Evolutionary conservation across 345 rosid species (phyloP), one percentile per base, ranked within the genome.

Genomic region (Populus deltoides): DNA sequence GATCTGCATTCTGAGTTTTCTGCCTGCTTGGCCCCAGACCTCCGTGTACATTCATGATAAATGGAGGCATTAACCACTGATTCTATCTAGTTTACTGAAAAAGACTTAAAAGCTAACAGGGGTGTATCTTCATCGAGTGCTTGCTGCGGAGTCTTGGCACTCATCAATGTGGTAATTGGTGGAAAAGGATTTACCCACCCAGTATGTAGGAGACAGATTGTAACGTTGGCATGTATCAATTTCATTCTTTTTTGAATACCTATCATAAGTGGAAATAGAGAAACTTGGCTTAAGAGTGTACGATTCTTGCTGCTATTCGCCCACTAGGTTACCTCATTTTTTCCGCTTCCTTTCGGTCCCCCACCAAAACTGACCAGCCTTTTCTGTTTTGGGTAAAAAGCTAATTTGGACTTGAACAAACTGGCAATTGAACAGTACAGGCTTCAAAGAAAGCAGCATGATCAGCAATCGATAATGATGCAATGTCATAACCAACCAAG

Each of bases 1-100:
- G 59, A 33, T 68, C 75, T 20, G 70, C 27, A 49, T 59, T 59
- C 20, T 38, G 72, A 66, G 62, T 51, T 70, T 59, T 39, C 45
- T 72, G 75, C 71, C 59, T 61, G 12, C 27, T 74, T 22, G 49
- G 63, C 62, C 69, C 55, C 5, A 66, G 65, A 59, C 83, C 79
- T 75, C 77, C 67, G 15, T 83, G 88, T 83, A 85, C 63, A 82
- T 74, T 73, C 72, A 65, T 70, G 75, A 81, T 24, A 39, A 77
- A 67, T 78, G 82, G 87, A 74, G 87, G 77, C 45, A 68, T 80
- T 70, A 73, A 80, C 84, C 53, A 71, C 77, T 77, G 78, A 83
- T 81, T 83, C 77, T 62, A 78, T 80, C 71, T 38, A 57, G 68
- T 76, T 75, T 72, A 80, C 77, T 69, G 84, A n/a, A 63, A 10